Evolutionary conservation across 176 grass and related monocot species (phyloP).

Genomic region (Oryza australiensis): DNA sequence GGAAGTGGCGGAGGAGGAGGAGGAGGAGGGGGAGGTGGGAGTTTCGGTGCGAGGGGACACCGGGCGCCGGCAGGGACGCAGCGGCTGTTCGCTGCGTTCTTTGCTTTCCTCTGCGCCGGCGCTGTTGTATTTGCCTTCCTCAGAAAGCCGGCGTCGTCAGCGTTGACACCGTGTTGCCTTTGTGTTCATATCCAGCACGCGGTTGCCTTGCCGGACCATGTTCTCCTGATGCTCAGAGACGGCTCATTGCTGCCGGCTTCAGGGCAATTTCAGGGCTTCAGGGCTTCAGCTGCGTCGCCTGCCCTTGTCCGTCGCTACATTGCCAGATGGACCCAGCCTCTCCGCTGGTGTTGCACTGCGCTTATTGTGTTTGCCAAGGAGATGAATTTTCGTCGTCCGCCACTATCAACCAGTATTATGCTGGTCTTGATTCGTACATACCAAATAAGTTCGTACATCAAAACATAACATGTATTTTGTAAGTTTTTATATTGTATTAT

Average conservation of each 20-base stretch:
- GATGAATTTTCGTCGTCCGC: conserved; percentile 84
- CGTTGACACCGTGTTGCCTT: conserved; percentile 8
- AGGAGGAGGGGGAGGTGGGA: background rate
- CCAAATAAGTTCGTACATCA: too few relatives aligned
- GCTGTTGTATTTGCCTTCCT: conserved; percentile 32
- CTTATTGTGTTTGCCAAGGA: conserved; percentile 85
- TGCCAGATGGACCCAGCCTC: conserved; percentile 30
- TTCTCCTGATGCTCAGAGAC: conserved; percentile 63
- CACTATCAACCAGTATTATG: too few relatives aligned
- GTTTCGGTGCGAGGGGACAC: conserved; percentile 32
- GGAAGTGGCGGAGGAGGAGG: conserved; percentile 20
- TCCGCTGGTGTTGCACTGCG: conserved; percentile 69
- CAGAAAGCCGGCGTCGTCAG: conserved; percentile 6
- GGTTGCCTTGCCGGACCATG: conserved; percentile 65
- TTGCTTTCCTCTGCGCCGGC: conserved; percentile 48
- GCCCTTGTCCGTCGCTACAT: conserved; percentile 43
- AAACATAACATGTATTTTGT: too few relatives aligned
- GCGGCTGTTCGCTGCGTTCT: conserved; percentile 45
- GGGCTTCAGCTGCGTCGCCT: conserved; percentile 46
- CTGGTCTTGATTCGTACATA: too few relatives aligned
- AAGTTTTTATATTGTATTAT: too few relatives aligned
- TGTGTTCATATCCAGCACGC: conserved; percentile 62
- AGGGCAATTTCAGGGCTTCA: conserved; percentile 54
- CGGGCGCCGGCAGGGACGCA: conserved; percentile 22
- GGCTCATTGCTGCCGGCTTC: conserved; percentile 36